phyloP scores from a whole-genome alignment of 441 rosid species.

The Francoa sonchifolia region DNA sequence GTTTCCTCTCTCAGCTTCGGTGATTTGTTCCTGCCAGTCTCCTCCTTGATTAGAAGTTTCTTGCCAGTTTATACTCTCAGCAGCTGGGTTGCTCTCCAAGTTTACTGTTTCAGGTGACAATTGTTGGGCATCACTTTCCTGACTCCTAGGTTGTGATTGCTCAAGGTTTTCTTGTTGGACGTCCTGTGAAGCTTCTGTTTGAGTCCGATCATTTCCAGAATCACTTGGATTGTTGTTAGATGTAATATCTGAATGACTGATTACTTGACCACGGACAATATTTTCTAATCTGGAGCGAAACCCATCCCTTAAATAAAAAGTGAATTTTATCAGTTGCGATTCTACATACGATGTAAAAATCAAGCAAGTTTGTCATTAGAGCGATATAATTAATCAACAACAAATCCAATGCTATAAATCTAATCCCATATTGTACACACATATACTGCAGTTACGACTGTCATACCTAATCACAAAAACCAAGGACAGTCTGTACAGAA shows the following conservation, averaged over 20 bases:
- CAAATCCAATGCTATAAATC: no score
- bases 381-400: constrained; percentile 1
- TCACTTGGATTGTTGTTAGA: constrained; percentile 27
- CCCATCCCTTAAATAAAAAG: constrained; percentile 55
- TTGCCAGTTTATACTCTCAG: constrained; percentile 37
- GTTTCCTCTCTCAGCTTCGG: constrained; percentile 35
- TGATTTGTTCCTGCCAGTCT: constrained; percentile 36
- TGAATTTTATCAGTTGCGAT: no score
- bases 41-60: constrained; percentile 35
- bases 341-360: neutral
- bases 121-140: constrained; percentile 23
- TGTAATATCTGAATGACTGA: constrained; percentile 34
- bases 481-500: no score
- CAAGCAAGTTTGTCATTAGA: neutral
- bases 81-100: constrained; percentile 24
- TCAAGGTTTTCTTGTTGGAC: constrained; percentile 30
- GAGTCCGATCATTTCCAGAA: constrained; percentile 25
- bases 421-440: no score
- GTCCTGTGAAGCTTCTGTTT: constrained; percentile 26
- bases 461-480: no score
- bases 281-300: constrained; percentile 69
- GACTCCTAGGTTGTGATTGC: constrained; percentile 31
- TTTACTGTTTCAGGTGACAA: constrained; percentile 31
- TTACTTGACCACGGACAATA: constrained; percentile 57
- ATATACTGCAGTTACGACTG: no score